Evolutionary conservation across 257 asterid species (phyloP), one percentile per base, ranked within the genome.

Genomic region (Primulina tabacum): DNA sequence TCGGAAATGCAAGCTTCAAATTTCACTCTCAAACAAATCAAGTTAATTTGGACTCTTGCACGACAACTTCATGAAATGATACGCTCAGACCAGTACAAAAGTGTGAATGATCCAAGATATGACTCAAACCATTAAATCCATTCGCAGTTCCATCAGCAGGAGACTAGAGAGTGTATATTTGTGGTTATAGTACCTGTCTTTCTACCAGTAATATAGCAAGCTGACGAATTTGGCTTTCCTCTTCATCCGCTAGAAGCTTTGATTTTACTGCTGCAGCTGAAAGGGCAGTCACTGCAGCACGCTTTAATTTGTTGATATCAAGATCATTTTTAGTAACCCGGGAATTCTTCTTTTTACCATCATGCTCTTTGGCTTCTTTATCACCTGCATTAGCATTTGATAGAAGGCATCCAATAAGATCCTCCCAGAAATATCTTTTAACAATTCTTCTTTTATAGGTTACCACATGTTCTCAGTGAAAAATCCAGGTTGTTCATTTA

Each of bases 201-300:
- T 89, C 99, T 60, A 92, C 73, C 58, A 94, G 76, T 33, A 78
- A 81, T 26, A 93, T 64, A 57, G 97, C 80, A 43, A 94, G 95
- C 78, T 78, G 87, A 69, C 88, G 98, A 78, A 94, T 89, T 68
- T 88, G 89, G 57, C 89, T 89, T 82, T 94, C 99, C 87, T 94
- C 99, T 68, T 85, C 86, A 43, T 80, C 89, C n/a, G 98, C 99
- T 59, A 94, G 96, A 83, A 88, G 77, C 89, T 89, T 94, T 64
- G 99, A 96, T 83, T 94, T 94, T 80, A 92, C 85, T 24, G 98
- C 97, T 70, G 96, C 98, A 79, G 96, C 98, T 66, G 99, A 88
- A 66, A 94, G 71, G 79, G 98, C 87, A 68, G 96, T 85, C 70
- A 82, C 81, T 21, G 98, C 97, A 70, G 97, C 98, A 58, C 62